These are phyloP conservation scores for Acer yangbiense DNA, from an alignment of 345 rosid species.

Conservation along the genomic window DNA sequence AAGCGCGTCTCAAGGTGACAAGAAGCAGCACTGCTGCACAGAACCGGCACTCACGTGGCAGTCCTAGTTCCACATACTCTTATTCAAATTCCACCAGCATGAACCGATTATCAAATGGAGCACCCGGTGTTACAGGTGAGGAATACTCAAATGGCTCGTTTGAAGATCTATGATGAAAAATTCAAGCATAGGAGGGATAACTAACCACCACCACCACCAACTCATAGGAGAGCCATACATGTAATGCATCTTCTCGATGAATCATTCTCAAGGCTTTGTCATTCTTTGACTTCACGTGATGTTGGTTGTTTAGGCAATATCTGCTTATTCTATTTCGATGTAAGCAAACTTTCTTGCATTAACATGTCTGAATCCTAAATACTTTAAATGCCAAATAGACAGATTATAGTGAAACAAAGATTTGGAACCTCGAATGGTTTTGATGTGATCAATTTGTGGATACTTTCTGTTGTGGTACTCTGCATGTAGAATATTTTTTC, in stretches of 20 bases:
- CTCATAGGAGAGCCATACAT: not conserved
- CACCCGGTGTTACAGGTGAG: constrained; percentile 56
- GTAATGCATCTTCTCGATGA: not conserved
- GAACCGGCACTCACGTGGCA: constrained; percentile 64
- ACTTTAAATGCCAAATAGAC: not conserved
- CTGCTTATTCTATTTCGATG: not conserved
- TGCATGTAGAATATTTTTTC: no score
- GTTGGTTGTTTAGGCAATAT: not conserved
- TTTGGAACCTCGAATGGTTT: no score
- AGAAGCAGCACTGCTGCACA: constrained; percentile 83
- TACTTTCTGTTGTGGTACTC: no score
- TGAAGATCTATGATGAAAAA: constrained; percentile 44
- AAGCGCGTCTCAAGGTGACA: constrained; percentile 72
- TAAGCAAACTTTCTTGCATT: not conserved
- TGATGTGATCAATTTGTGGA: no score
- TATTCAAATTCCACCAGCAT: constrained; percentile 52
- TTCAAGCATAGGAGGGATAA: constrained; percentile 8
- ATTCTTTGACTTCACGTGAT: not conserved
- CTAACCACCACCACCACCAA: not conserved
- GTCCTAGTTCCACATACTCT: constrained; percentile 54
- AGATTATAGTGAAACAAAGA: not conserved
- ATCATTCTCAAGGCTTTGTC: not conserved
- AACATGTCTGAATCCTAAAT: not conserved
- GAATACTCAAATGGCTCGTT: constrained; percentile 56
- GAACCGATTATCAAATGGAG: constrained; percentile 58